phyloP scores from a whole-genome alignment of 331 rosid species.

The Stylosanthes scabra region DNA sequence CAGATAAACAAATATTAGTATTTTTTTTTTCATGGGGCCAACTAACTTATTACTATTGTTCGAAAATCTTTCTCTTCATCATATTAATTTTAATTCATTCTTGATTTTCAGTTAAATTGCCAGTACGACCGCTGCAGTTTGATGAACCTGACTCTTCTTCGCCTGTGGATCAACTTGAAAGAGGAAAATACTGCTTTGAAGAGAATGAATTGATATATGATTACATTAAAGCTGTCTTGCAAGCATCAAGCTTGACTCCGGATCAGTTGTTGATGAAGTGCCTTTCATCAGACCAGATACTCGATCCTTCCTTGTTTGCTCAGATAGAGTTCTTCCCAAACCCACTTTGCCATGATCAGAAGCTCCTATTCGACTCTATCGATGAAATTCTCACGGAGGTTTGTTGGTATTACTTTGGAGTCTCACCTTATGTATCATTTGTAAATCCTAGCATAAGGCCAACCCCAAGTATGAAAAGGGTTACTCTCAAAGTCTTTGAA shows the following conservation, averaged over 20 bases:
- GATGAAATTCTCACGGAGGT: slow-evolving; percentile 76
- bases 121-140: slow-evolving; percentile 67
- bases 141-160: slow-evolving; percentile 62
- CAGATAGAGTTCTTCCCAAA: slow-evolving; percentile 67
- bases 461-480: slow-evolving; percentile 49
- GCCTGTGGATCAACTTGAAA: slow-evolving; percentile 45
- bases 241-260: slow-evolving; percentile 64
- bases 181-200: slow-evolving; percentile 48
- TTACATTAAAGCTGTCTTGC: slow-evolving; percentile 63
- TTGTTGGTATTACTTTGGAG: slow-evolving; percentile 64
- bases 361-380: slow-evolving; percentile 76
- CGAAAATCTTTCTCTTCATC: slow-evolving; percentile 3
- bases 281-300: slow-evolving; percentile 71
- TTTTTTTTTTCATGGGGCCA: slow-evolving; percentile 5
- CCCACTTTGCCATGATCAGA: slow-evolving; percentile 59
- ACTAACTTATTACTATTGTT: background rate
- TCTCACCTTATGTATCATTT: slow-evolving; percentile 66
- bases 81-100: slow-evolving; percentile 29
- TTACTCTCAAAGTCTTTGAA: slow-evolving; percentile 61
- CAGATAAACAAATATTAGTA: slow-evolving; percentile 3
- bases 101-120: slow-evolving; percentile 54
- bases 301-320: slow-evolving; percentile 66
- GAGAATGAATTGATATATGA: slow-evolving; percentile 67
- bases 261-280: slow-evolving; percentile 67
- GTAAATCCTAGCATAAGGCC: slow-evolving; percentile 57